Conservation (phyloP, 2,329 filamentous ascomycete species). For the Magnaporthiopsis rhizophila region DNA sequence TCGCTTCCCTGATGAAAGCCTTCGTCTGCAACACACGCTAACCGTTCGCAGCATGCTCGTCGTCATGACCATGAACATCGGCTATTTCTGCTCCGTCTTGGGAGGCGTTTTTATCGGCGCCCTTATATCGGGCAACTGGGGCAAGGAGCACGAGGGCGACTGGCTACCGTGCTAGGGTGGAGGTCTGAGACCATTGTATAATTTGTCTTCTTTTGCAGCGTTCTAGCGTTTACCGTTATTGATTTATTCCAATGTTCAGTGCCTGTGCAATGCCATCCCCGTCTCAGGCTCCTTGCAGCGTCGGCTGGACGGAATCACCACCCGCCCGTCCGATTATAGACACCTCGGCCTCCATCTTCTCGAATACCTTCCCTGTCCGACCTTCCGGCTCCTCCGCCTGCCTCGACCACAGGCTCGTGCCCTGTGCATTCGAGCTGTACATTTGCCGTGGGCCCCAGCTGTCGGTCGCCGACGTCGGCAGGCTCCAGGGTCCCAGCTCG, state of each 20-base stretch:
- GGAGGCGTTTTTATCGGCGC: slow-evolving; percentile 58
- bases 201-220: too few relatives aligned
- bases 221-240: too few relatives aligned
- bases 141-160: slow-evolving; percentile 3
- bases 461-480: not conserved
- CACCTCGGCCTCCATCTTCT: too few relatives aligned
- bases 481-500: not conserved
- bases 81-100: slow-evolving; percentile 76
- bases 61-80: slow-evolving; percentile 79
- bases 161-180: slow-evolving; percentile 4
- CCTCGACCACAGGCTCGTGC: too few relatives aligned
- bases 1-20: slow-evolving; percentile 15
- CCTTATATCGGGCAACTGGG: not conserved
- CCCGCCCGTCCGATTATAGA: too few relatives aligned
- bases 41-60: slow-evolving; percentile 56
- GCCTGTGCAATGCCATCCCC: too few relatives aligned
- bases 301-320: too few relatives aligned
- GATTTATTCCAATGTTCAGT: too few relatives aligned
- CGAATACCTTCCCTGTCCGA: too few relatives aligned
- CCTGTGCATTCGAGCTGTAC: not conserved
- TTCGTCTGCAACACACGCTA: not conserved
- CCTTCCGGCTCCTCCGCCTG: too few relatives aligned
- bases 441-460: not conserved
- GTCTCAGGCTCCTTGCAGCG: too few relatives aligned
- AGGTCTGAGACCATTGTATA: not conserved